Percentiles rank a stretch among this genome's conserved stretches.
Conservation (phyloP, 495 filamentous ascomycete species). For the Pyronema domesticum region DNA sequence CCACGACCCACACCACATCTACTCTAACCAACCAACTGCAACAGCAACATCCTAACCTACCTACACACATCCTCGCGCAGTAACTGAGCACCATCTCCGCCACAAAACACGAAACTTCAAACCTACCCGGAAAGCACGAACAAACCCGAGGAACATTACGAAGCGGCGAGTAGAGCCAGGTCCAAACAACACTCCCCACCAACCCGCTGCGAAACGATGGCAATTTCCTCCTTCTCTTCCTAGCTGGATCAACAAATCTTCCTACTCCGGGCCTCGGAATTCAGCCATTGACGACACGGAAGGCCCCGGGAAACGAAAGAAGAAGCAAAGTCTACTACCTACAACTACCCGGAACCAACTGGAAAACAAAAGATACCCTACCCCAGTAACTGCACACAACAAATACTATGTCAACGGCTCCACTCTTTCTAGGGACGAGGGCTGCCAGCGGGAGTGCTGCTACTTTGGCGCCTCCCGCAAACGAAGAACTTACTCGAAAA, state of each 20-base stretch:
- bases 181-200: not conserved
- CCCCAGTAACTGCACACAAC: not conserved
- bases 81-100: not conserved
- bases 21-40: too few species aligned
- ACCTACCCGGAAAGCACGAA: not conserved
- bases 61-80: not conserved
- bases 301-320: not conserved
- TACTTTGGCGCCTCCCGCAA: constrained; percentile 20
- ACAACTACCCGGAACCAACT: not conserved
- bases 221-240: constrained; percentile 1
- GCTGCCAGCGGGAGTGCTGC: constrained; percentile 5
- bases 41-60: too few species aligned
- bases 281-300: not conserved
- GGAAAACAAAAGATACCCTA: not conserved
- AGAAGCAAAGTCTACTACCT: too few species aligned
- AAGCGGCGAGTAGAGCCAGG: not conserved
- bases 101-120: not conserved
- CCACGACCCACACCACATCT: too few species aligned
- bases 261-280: not conserved
- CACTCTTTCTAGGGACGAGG: not conserved
- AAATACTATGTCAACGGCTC: constrained; percentile 1
- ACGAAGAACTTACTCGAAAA: constrained; percentile 25
- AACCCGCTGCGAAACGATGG: constrained; percentile 1
- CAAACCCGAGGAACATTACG: not conserved
- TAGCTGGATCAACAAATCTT: not conserved